These are phyloP conservation scores for Crithidia bombi DNA, from an alignment of 208 protist genomes.

Conservation along the genomic window DNA sequence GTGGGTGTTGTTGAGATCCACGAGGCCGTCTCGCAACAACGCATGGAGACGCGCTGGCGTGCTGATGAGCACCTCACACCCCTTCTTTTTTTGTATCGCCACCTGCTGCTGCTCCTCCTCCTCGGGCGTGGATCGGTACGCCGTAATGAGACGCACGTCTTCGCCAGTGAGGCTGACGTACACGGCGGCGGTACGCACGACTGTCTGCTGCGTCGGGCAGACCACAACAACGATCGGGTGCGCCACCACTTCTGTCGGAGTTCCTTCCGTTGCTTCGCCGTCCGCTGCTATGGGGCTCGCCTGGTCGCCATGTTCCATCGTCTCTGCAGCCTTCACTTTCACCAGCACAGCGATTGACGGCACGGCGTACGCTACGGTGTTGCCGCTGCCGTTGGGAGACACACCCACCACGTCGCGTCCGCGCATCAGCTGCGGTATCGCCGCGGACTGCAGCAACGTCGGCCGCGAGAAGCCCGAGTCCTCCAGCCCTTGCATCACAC, in stretches of 20 bases:
- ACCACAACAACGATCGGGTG: constrained; percentile 94
- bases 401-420: constrained; percentile 94
- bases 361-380: constrained; percentile 97
- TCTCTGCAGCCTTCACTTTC: constrained; percentile 7
- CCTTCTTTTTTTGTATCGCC: constrained; percentile 56
- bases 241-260: constrained; percentile 20
- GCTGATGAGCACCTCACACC: constrained; percentile 92
- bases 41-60: constrained; percentile 80
- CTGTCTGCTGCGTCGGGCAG: constrained; percentile 96
- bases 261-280: background rate
- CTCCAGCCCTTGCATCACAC: constrained; percentile 45
- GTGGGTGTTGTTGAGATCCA: constrained; percentile 74
- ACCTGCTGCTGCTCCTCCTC: constrained; percentile 84
- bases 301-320: background rate
- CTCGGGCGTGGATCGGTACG: constrained; percentile 9
- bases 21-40: constrained; percentile 41
- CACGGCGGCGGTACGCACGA: constrained; percentile 95
- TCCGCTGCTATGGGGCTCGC: background rate
- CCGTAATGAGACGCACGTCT: constrained; percentile 58
- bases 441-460: constrained; percentile 84
- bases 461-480: constrained; percentile 52
- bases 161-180: constrained; percentile 64
- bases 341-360: constrained; percentile 70
- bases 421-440: constrained; percentile 77
- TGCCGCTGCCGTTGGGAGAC: constrained; percentile 96